Conservation (phyloP, 305 asterid species). For the Solanum hybrid region DNA sequence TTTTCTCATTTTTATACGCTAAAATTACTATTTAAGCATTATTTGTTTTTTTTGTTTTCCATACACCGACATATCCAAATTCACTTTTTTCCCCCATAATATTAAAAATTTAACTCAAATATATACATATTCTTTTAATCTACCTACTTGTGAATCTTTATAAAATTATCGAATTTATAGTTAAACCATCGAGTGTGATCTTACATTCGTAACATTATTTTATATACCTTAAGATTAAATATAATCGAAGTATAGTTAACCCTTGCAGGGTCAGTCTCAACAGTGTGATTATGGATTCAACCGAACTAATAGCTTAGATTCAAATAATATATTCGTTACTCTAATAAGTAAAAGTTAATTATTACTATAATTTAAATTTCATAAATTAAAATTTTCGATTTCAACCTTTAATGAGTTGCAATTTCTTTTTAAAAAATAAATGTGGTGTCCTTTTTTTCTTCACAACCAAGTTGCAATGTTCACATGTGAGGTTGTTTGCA, state of each 20-base stretch:
- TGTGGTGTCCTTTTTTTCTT: background rate
- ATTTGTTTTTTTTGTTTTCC: background rate
- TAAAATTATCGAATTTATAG: no score
- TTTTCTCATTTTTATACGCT: slow-evolving; percentile 13
- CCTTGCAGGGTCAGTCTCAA: background rate
- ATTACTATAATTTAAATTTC: background rate
- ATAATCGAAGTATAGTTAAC: background rate
- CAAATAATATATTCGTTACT: background rate
- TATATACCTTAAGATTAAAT: background rate
- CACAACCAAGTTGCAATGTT: slow-evolving; percentile 19
- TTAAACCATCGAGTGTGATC: no score
- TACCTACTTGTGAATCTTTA: background rate
- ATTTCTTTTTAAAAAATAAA: background rate
- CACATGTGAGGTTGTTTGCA: slow-evolving; percentile 46
- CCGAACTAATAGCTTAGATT: background rate
- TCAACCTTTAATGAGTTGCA: background rate
- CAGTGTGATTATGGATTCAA: background rate
- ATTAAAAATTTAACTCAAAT: background rate
- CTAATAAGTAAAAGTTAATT: background rate
- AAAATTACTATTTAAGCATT: background rate
- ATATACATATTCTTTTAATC: background rate
- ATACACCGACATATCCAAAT: background rate
- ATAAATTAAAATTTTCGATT: background rate
- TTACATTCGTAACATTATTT: background rate
- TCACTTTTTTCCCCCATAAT: background rate